Evolutionary conservation across 495 filamentous ascomycete genomes (phyloP).

Genomic region (Ramalina intermedia): DNA sequence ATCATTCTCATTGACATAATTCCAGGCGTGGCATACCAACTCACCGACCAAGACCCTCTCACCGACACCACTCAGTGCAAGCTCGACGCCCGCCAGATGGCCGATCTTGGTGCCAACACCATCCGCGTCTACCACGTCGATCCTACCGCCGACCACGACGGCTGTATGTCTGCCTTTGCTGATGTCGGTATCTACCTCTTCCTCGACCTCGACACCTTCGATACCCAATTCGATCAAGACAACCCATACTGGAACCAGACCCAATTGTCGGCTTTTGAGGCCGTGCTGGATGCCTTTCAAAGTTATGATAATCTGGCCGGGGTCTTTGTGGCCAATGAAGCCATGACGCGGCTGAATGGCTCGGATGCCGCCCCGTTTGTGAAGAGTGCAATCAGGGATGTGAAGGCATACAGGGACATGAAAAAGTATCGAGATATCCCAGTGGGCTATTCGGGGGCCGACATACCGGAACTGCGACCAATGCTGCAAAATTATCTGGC

Average conservation of each 20-base stretch:
- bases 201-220: slow-evolving; percentile 74
- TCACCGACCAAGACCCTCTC: slow-evolving; percentile 57
- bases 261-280: slow-evolving; percentile 48
- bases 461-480: slow-evolving; percentile 66
- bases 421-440: slow-evolving; percentile 76
- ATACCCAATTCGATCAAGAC: slow-evolving; percentile 62
- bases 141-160: slow-evolving; percentile 48
- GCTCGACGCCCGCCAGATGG: slow-evolving; percentile 65
- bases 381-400: slow-evolving; percentile 64
- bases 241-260: slow-evolving; percentile 53
- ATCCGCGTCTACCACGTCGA: slow-evolving; percentile 89
- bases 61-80: slow-evolving; percentile 61
- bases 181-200: slow-evolving; percentile 67
- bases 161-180: slow-evolving; percentile 54
- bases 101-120: slow-evolving; percentile 63
- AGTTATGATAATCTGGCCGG: slow-evolving; percentile 66
- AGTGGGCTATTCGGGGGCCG: slow-evolving; percentile 80
- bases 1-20: slow-evolving; percentile 6
- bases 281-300: slow-evolving; percentile 67
- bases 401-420: slow-evolving; percentile 65
- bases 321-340: slow-evolving; percentile 80
- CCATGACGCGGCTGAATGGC: slow-evolving; percentile 43
- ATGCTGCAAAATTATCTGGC: slow-evolving; percentile 83
- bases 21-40: slow-evolving; percentile 57
- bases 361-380: slow-evolving; percentile 66